Evolutionary conservation across 495 filamentous ascomycete species (phyloP), one percentile per base, ranked within the genome.

Genomic region (Annulohypoxylon maeteangense): DNA sequence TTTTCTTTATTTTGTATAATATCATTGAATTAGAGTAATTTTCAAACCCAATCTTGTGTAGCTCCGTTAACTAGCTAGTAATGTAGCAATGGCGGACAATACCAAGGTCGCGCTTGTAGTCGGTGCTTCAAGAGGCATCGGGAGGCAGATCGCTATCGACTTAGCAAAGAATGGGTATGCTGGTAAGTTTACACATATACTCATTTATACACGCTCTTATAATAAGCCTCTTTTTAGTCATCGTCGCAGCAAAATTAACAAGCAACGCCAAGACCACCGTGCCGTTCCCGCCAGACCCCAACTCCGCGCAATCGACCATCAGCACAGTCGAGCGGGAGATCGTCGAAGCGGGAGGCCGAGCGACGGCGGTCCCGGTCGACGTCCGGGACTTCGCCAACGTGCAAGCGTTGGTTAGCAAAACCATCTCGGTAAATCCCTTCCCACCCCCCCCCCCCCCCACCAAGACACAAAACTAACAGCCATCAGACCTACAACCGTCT

Each of bases 271-370:
- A 75, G 65, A 82, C 76, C 58, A 78, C 80, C 32, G 73, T 70
- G 4, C 88, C 90, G 3, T 94, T 94, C 75, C 91, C 92, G 2
- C 93, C 93, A 0, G 85, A 95, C 74, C 93, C 93, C n/a, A 94
- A 95, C 78, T 94, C 92, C 18, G 76, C 80, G 1, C 74, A 85
- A 32, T 95, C 92, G 34, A 97, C 93, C 16, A 93, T 96, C 81
- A 92, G 82, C 78, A 96, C 93, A 5, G 93, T 96, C 50, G 90
- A 84, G 70, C 89, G 89, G 36, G 93, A 97, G 75, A 97, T 95
- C 72, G 82, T 74, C 16, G 86, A 90, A 67, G 81, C 87, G 2
- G 89, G 90, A 8, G 90, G 90, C 36, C 80, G 84, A 2, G 91
- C 91, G 0, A 86, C 85, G 18, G 86, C 92, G 8, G 82, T 95